Conservation (phyloP, 371 early-diverging fungal species). For the Syncephalis fuscata region DNA sequence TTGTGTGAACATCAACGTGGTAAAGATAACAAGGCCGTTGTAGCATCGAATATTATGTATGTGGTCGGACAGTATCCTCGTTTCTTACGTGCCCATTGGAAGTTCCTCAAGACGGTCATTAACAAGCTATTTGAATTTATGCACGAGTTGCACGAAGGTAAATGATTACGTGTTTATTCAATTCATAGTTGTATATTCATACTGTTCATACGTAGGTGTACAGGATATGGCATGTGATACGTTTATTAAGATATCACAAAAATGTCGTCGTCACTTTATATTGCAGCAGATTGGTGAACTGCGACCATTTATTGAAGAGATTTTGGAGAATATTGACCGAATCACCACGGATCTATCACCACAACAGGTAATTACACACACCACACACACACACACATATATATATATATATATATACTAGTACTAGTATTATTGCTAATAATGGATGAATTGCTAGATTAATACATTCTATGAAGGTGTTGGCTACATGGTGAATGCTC, state of each 20-base stretch:
- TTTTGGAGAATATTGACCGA: slow-evolving; percentile 50
- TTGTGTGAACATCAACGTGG: slow-evolving; percentile 89
- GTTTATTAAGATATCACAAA: slow-evolving; percentile 95
- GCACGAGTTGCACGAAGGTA: slow-evolving; percentile 95
- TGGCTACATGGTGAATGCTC: slow-evolving; percentile 89
- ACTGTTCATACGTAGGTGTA: slow-evolving; percentile 42
- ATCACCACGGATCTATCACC: slow-evolving; percentile 81
- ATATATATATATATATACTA: not conserved
- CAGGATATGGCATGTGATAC: slow-evolving; percentile 99
- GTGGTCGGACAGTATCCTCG: slow-evolving; percentile 98
- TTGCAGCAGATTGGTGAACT: slow-evolving; percentile 69
- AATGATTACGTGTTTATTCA: slow-evolving; percentile 8
- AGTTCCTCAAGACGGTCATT: slow-evolving; percentile 98
- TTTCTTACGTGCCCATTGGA: slow-evolving; percentile 97
- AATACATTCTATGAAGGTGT: slow-evolving; percentile 95
- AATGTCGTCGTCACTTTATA: slow-evolving; percentile 92
- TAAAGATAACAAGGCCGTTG: slow-evolving; percentile 99
- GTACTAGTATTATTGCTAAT: not conserved
- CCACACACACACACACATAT: not conserved
- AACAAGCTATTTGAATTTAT: slow-evolving; percentile 99
- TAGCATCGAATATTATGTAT: slow-evolving; percentile 99
- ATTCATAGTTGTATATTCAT: not conserved
- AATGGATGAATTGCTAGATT: slow-evolving; percentile 16
- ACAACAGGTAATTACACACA: slow-evolving; percentile 44
- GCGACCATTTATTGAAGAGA: slow-evolving; percentile 87